phyloP scores from a whole-genome alignment of 805 yeast species.

The Candida jianshihensis region DNA sequence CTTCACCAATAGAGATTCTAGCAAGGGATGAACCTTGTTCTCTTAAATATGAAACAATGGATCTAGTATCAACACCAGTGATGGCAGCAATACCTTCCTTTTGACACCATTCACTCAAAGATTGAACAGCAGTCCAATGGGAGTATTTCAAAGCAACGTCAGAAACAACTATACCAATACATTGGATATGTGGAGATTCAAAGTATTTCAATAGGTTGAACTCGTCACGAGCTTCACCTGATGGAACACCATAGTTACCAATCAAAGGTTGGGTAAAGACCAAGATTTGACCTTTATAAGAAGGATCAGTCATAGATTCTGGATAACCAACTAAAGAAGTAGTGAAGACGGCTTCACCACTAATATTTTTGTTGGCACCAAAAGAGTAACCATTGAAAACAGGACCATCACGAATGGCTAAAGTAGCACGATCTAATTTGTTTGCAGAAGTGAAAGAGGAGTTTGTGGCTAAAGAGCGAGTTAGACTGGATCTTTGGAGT shows the following conservation, averaged over 20 bases:
- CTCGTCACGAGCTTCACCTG: conserved; percentile 72
- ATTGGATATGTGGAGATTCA: conserved; percentile 87
- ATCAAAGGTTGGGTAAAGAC: conserved; percentile 96
- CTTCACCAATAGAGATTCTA: conserved; percentile 82
- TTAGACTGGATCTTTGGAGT: conserved; percentile 22
- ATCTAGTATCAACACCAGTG: conserved; percentile 96
- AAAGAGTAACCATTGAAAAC: conserved; percentile 89
- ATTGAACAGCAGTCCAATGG: conserved; percentile 99
- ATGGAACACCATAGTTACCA: conserved; percentile 98
- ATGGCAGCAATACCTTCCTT: conserved; percentile 95
- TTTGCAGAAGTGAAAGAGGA: conserved; percentile 20
- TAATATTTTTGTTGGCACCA: conserved; percentile 87
- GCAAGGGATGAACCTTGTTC: conserved; percentile 96
- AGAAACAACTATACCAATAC: conserved; percentile 93
- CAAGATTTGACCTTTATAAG: conserved; percentile 93
- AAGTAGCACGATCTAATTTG: conserved; percentile 70
- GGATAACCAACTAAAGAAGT: conserved; percentile 98
- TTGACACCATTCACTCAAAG: conserved; percentile 91
- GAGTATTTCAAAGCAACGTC: conserved; percentile 93
- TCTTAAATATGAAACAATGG: conserved; percentile 84
- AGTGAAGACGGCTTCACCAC: conserved; percentile 97
- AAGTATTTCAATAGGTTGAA: conserved; percentile 81
- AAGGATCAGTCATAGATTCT: conserved; percentile 98
- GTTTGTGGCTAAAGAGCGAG: conserved; percentile 21
- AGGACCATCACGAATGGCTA: conserved; percentile 89